Base-by-base conservation (phyloP, 139 green algal species). In the Pleodorina starrii region DNA sequence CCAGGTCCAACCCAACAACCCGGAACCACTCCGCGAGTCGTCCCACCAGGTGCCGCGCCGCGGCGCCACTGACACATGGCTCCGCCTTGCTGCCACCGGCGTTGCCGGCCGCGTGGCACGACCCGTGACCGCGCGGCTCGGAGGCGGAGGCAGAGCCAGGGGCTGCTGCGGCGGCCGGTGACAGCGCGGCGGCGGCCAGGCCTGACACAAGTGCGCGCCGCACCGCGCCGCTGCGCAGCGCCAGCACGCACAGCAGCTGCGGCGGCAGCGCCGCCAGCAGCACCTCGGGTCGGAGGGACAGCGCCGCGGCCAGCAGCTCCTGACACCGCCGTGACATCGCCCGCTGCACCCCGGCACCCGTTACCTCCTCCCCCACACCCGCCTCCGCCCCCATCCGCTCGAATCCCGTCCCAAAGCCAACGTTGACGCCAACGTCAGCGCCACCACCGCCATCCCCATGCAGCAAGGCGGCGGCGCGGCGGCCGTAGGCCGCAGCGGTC, bases 211-310 rank as follows among this genome's bases (percentile, higher is more conserved):
- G 40, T 27, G 54, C 59, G 42, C 21, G 27, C 27, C 80, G 27
- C 40, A 86, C 59, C 16, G 1, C 38, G 14, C 0, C 1, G 11
- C 29, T 16, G 12, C 60, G 40, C 0, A 57, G 25, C 16, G 60
- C 81, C 60, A 78, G 60, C 38, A 66, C 42, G 5, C 23, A 42
- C n/a, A 87, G 27, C 57, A 78, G 60, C 59, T 69, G 60, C 27
- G 81, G 42, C n/a, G 81, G 60, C 29, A 77, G 54, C 29, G 81
- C 29, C 4, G 42, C 5, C 60, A 87, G 17, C 40, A 87, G 54
- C 14, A 2, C 43, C 2, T 17, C 11, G 40, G 60, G 60, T 9
- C 35, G 42, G 36, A 1, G 42, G 42, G 2, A 1, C 29, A 87
- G 42, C 12, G 81, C 81, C 17, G 27, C 60, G 5, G 60, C 81